Percentiles rank a stretch among this genome's conserved stretches.
These are phyloP conservation scores for Misopates orontium DNA, from an alignment of 257 asterid genomes.

Conservation along the genomic window DNA sequence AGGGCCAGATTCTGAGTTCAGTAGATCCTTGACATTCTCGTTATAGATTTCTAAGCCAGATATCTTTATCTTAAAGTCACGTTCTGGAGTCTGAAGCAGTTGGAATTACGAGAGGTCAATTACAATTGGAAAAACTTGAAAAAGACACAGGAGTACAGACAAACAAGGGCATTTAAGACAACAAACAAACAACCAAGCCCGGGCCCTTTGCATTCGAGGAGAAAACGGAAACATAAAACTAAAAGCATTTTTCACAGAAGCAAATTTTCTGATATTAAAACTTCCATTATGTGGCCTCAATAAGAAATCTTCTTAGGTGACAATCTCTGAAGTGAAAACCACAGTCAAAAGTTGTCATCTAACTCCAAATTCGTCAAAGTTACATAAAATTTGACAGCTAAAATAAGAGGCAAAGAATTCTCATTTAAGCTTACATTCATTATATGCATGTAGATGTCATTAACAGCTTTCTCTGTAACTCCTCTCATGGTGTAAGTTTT, in stretches of 20 bases:
- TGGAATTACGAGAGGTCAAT: slow-evolving; percentile 16
- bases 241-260: background rate
- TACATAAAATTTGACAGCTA: background rate
- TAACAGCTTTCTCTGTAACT: slow-evolving; percentile 84
- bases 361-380: slow-evolving; percentile 11
- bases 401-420: slow-evolving; percentile 2
- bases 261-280: no score
- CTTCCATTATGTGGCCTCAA: no score
- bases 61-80: slow-evolving; percentile 79
- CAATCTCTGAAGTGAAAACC: no score
- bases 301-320: no score
- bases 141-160: background rate
- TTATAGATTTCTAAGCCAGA: slow-evolving; percentile 91
- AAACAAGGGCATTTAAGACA: no score
- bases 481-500: slow-evolving; percentile 96
- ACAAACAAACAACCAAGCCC: no score
- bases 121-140: background rate
- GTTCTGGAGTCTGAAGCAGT: slow-evolving; percentile 70
- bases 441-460: slow-evolving; percentile 84
- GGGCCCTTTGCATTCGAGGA: background rate
- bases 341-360: background rate
- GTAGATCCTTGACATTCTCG: slow-evolving; percentile 87
- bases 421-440: slow-evolving; percentile 61
- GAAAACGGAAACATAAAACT: background rate
- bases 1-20: slow-evolving; percentile 86